phyloP scores from a whole-genome alignment of 2,329 filamentous ascomycete species.

The Nothophoma quercina region DNA sequence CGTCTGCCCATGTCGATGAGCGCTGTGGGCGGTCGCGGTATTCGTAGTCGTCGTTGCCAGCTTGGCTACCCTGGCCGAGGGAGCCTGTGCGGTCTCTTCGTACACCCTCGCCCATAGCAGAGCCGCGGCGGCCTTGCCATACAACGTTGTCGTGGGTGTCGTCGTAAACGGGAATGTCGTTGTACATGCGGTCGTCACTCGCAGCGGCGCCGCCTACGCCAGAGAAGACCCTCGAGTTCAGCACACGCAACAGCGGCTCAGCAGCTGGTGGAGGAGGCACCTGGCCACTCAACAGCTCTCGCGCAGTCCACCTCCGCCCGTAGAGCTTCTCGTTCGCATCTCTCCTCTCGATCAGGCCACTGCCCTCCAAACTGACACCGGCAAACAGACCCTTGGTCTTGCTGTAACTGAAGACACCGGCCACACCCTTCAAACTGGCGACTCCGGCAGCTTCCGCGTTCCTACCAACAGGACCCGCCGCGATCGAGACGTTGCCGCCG shows the following conservation, averaged over 20 bases:
- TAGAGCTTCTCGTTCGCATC: constrained; percentile 98
- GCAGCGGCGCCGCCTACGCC: constrained; percentile 60
- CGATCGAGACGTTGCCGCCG: constrained; percentile 94
- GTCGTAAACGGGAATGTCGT: constrained; percentile 90
- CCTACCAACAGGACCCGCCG: constrained; percentile 89
- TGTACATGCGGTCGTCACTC: constrained; percentile 79
- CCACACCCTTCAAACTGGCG: constrained; percentile 86
- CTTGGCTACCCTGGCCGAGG: constrained; percentile 39
- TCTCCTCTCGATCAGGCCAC: constrained; percentile 89
- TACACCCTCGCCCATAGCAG: constrained; percentile 73
- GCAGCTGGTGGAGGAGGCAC: constrained; percentile 82
- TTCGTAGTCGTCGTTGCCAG: constrained; percentile 54
- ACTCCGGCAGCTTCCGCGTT: constrained; percentile 97
- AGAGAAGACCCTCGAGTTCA: constrained; percentile 85
- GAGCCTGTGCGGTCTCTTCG: constrained; percentile 58
- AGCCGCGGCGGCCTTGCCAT: constrained; percentile 79
- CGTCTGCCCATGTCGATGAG: constrained; percentile 77
- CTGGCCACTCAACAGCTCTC: constrained; percentile 79
- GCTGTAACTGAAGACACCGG: constrained; percentile 94
- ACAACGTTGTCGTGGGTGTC: constrained; percentile 81
- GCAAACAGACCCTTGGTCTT: constrained; percentile 98
- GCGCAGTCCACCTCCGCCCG: constrained; percentile 79
- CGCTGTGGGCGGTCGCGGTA: constrained; percentile 67
- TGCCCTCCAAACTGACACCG: constrained; percentile 92
- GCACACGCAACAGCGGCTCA: constrained; percentile 80